Percentiles rank a stretch among this genome's conserved stretches.
Evolutionary conservation across 2,329 filamentous ascomycete genomes (phyloP).

Genomic region (Penicillium fuscoglaucum): DNA sequence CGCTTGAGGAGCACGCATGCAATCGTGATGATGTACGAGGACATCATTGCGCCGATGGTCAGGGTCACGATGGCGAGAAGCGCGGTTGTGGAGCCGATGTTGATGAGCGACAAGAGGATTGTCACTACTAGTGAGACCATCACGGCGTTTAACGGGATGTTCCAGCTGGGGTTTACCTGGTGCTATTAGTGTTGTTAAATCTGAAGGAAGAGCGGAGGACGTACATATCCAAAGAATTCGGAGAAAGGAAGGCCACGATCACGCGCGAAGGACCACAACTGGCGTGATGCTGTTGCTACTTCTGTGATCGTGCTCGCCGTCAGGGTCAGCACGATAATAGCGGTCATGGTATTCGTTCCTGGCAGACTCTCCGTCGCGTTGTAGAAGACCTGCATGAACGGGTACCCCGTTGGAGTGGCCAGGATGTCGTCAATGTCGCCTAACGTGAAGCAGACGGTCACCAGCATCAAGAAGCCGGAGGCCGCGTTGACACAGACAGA

Average conservation of each 20-base stretch:
- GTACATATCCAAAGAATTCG: slow-evolving; percentile 18
- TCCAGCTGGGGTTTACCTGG: slow-evolving; percentile 9
- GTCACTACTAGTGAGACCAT: slow-evolving; percentile 11
- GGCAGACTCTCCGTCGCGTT: slow-evolving; percentile 44
- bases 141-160: slow-evolving; percentile 5
- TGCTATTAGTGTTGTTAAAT: neutral
- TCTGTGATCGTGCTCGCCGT: slow-evolving; percentile 39
- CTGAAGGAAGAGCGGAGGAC: neutral
- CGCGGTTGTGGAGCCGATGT: neutral
- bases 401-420: slow-evolving; percentile 30
- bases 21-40: slow-evolving; percentile 6
- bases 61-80: slow-evolving; percentile 4
- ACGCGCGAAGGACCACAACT: slow-evolving; percentile 46
- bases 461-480: slow-evolving; percentile 41
- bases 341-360: slow-evolving; percentile 48
- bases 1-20: slow-evolving; percentile 38
- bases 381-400: slow-evolving; percentile 31
- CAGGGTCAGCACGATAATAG: slow-evolving; percentile 41
- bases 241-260: slow-evolving; percentile 43
- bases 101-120: slow-evolving; percentile 2
- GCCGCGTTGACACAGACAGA: slow-evolving; percentile 38
- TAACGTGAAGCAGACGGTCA: slow-evolving; percentile 43
- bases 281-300: slow-evolving; percentile 38
- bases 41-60: slow-evolving; percentile 2
- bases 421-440: slow-evolving; percentile 35